Percentiles rank a stretch among this genome's conserved stretches.
Conservation (phyloP, 257 asterid genomes). For the Solanum acaule region DNA sequence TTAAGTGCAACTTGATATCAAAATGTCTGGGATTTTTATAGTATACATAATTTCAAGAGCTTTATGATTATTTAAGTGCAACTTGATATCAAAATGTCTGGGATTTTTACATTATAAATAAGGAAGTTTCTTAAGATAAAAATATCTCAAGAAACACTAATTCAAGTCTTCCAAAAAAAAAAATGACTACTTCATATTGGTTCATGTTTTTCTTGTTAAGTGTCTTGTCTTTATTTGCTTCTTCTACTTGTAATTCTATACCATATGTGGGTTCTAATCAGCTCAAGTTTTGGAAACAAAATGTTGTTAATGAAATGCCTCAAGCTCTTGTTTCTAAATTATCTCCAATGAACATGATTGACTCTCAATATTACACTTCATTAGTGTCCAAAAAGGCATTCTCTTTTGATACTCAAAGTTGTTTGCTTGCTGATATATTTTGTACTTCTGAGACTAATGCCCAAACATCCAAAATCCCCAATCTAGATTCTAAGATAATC, state of each 20-base stretch:
- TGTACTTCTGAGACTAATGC: neutral
- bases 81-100: neutral
- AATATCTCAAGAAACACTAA: neutral
- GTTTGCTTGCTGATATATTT: neutral
- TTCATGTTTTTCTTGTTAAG: neutral
- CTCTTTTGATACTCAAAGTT: neutral
- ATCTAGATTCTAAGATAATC: too few species aligned
- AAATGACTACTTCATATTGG: neutral
- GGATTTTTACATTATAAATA: neutral
- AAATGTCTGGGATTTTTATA: neutral
- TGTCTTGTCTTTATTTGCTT: neutral
- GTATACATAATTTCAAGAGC: neutral
- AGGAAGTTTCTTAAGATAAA: neutral
- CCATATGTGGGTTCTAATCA: neutral
- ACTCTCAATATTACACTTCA: neutral
- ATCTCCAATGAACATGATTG: conserved; percentile 1
- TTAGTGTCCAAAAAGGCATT: neutral
- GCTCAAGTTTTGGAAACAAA: conserved; percentile 2
- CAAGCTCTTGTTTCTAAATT: conserved; percentile 2
- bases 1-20: too few species aligned
- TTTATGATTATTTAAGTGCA: neutral
- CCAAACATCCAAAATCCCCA: neutral
- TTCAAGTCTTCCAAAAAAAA: neutral
- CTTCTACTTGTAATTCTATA: neutral
- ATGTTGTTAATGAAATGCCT: conserved; percentile 11